Evolutionary conservation across 345 rosid species (phyloP).

Genomic region (Sisymbrium irio): DNA sequence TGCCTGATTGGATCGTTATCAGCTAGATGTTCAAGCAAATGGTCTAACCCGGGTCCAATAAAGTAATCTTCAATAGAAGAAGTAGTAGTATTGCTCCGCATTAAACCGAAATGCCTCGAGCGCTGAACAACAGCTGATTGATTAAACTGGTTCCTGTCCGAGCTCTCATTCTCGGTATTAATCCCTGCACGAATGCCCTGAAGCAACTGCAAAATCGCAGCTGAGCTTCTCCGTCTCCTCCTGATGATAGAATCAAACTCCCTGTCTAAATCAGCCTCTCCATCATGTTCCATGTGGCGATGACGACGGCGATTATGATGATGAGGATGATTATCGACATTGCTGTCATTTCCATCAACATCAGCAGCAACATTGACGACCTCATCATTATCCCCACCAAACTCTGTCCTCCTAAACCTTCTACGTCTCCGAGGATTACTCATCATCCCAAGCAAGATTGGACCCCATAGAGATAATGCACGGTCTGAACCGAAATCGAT

Average conservation of each 20-base stretch:
- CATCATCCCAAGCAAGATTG: constrained; percentile 82
- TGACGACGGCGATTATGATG: constrained; percentile 18
- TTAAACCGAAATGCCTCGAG: constrained; percentile 15
- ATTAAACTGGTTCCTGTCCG: constrained; percentile 30
- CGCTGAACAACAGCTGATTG: constrained; percentile 38
- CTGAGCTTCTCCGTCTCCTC: constrained; percentile 69
- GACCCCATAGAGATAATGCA: constrained; percentile 77
- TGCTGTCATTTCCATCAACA: constrained; percentile 47
- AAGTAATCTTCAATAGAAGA: constrained; percentile 73
- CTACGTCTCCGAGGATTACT: constrained; percentile 51
- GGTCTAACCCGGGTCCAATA: constrained; percentile 66
- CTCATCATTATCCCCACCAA: constrained; percentile 51
- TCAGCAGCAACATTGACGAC: constrained; percentile 38
- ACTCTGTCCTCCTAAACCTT: constrained; percentile 52
- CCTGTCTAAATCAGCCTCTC: constrained; percentile 52
- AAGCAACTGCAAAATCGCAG: constrained; percentile 63
- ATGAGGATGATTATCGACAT: constrained; percentile 31
- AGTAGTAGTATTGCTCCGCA: constrained; percentile 40
- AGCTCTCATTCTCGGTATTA: constrained; percentile 52
- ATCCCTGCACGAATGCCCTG: constrained; percentile 71
- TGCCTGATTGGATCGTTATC: constrained; percentile 67
- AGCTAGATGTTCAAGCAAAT: constrained; percentile 77
- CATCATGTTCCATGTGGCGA: constrained; percentile 32
- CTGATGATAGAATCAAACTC: constrained; percentile 57
- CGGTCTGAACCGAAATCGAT: constrained; percentile 67